phyloP scores from a whole-genome alignment of 441 rosid species.

The Iberis amara region DNA sequence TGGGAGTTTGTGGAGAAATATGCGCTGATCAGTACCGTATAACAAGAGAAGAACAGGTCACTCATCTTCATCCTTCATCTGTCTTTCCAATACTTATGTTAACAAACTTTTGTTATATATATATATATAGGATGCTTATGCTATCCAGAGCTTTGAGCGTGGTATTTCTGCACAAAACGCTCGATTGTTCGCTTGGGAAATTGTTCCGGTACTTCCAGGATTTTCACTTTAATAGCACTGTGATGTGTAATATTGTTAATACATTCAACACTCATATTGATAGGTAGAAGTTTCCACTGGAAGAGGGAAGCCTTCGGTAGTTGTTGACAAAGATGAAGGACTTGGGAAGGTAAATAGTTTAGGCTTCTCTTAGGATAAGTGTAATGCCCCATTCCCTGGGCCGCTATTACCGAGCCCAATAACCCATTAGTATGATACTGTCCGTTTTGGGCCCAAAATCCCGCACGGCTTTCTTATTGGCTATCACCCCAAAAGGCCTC shows the following conservation, averaged over 20 bases:
- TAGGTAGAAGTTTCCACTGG: constrained; percentile 77
- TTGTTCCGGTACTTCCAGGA: constrained; percentile 50
- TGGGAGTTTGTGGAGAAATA: constrained; percentile 90
- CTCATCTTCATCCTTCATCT: constrained; percentile 6
- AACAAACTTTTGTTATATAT: background rate
- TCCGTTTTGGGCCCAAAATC: too few relatives aligned
- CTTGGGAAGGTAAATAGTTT: constrained; percentile 57
- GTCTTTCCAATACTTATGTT: constrained; percentile 7
- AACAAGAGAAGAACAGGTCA: constrained; percentile 78
- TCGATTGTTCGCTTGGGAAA: constrained; percentile 76
- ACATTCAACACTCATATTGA: constrained; percentile 26
- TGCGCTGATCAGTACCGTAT: constrained; percentile 68
- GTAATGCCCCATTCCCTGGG: too few relatives aligned
- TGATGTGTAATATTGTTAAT: constrained; percentile 7
- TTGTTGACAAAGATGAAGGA: constrained; percentile 74
- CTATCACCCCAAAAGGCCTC: too few relatives aligned
- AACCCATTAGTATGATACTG: too few relatives aligned
- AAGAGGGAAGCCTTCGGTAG: constrained; percentile 52
- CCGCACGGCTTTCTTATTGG: too few relatives aligned
- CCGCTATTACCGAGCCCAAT: too few relatives aligned
- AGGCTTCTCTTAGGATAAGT: background rate
- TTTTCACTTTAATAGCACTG: constrained; percentile 12
- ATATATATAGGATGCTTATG: constrained; percentile 64
- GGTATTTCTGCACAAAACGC: constrained; percentile 62
- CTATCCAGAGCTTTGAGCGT: constrained; percentile 72